Base-by-base conservation (phyloP, 345 rosid genomes). In the Eucalyptus regnans region DNA sequence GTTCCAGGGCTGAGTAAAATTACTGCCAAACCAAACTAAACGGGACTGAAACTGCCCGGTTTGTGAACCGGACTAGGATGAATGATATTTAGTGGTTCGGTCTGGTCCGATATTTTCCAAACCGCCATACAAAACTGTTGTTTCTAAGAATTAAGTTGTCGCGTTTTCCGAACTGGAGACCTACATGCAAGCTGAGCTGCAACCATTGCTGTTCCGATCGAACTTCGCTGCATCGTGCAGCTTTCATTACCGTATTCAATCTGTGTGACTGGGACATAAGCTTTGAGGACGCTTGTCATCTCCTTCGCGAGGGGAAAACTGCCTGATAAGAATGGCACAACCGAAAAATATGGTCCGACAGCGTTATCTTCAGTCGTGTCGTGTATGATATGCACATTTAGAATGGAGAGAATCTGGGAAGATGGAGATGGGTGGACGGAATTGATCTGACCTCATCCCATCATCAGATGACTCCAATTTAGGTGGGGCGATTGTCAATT, bases 41-140 rank as follows among this genome's bases (percentile, higher is more conserved):
- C 3, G 0, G 44, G 25, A 68, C 2, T 18, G 7, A 18, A 68
- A 68, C 1, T 33, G 13, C 22, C 37, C 10, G 2, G 22, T 15
- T 31, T 8, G 18, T 8, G 17, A 66, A 66, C 79, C 20, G 20
- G 33, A 66, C 3, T 14, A 17, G 22, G 4, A 31, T 66, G 41
- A 29, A 31, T 66, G 79, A 66, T 66, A 31, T n/a, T 66, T 29
- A 31, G 41, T 8, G 5, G 20, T n/a, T 33, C 1, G 23, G 44
- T 17, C 44, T 1, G 7, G 12, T 17, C 12, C 44, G 0, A 68
- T 33, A 11, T 68, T 68, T 33, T 37, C 4, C 44, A 68, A 8
- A 33, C 81, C 4, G 1, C 44, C 81, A 3, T 0, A 33, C 12
- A 9, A 33, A 68, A 64, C 76, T n/a, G 37, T 64, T 64, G 16